phyloP scores from a whole-genome alignment of 139 green algal species.

The Edaphochlamys debaryana region DNA sequence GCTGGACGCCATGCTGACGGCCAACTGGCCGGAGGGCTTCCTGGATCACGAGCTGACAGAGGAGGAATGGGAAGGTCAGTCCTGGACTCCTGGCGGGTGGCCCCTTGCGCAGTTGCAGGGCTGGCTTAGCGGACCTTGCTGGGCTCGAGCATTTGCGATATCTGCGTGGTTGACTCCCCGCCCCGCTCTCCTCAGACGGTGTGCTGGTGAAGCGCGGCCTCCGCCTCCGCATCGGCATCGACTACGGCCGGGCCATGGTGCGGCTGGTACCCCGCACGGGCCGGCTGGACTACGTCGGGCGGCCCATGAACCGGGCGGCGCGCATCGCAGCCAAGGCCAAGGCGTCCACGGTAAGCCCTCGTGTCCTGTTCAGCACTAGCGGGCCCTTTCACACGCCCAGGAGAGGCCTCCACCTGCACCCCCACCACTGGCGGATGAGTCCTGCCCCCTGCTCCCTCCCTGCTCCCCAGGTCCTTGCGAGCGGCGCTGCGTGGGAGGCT shows the following conservation, averaged over 20 bases:
- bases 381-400: too few relatives aligned
- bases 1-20: constrained; percentile 28
- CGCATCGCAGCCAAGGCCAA: constrained; percentile 4
- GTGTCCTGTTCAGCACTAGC: too few relatives aligned
- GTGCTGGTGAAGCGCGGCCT: neutral
- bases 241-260: neutral
- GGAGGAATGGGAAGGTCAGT: constrained; percentile 34
- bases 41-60: constrained; percentile 35
- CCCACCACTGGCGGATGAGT: neutral
- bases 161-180: too few relatives aligned
- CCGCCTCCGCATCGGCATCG: neutral
- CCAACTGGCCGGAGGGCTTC: constrained; percentile 25
- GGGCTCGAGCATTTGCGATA: too few relatives aligned
- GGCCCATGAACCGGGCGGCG: constrained; percentile 12
- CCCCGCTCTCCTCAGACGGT: neutral
- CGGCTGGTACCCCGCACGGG: constrained; percentile 7
- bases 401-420: too few relatives aligned
- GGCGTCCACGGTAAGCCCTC: neutral
- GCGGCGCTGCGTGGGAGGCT: neutral
- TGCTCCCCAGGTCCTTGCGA: neutral
- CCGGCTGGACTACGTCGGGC: constrained; percentile 1
- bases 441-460: neutral
- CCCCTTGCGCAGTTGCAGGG: too few relatives aligned
- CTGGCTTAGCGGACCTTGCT: too few relatives aligned
- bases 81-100: neutral